Conservation (phyloP, 176 grass and related monocot genomes). For the Tillandsia fasciculata region DNA sequence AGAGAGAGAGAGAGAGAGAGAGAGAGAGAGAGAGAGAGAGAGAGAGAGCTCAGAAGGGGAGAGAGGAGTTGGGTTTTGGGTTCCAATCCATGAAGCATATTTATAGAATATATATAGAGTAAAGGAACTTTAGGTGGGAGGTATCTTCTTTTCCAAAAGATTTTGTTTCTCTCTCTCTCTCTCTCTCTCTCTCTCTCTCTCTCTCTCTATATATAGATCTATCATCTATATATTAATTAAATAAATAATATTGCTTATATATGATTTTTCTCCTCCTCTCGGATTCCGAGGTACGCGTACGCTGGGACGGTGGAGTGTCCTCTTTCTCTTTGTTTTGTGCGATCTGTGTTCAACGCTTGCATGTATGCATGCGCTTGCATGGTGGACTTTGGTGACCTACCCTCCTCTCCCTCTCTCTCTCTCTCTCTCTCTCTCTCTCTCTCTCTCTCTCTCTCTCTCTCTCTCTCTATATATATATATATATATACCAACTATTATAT, state of each 20-base stretch:
- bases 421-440: too few relatives aligned
- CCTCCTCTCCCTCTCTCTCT: too few relatives aligned
- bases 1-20: conserved; percentile 2
- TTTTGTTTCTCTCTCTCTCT: neutral
- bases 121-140: conserved; percentile 27
- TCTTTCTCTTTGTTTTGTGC: conserved; percentile 32
- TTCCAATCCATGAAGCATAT: conserved; percentile 5
- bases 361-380: neutral
- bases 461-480: too few relatives aligned
- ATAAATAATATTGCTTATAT: conserved; percentile 16
- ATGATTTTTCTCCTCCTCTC: conserved; percentile 20
- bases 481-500: too few relatives aligned
- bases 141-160: conserved; percentile 41
- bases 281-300: conserved; percentile 33
- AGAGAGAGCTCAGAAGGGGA: conserved; percentile 1
- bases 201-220: too few relatives aligned
- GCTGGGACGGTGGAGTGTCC: conserved; percentile 18
- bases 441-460: too few relatives aligned
- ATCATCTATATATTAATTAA: too few relatives aligned
- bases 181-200: too few relatives aligned
- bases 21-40: neutral
- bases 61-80: neutral
- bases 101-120: conserved; percentile 13
- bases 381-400: neutral
- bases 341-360: neutral